phyloP scores from a whole-genome alignment of 192 early-diverging fungal genomes.

The Coemansia sp. region DNA sequence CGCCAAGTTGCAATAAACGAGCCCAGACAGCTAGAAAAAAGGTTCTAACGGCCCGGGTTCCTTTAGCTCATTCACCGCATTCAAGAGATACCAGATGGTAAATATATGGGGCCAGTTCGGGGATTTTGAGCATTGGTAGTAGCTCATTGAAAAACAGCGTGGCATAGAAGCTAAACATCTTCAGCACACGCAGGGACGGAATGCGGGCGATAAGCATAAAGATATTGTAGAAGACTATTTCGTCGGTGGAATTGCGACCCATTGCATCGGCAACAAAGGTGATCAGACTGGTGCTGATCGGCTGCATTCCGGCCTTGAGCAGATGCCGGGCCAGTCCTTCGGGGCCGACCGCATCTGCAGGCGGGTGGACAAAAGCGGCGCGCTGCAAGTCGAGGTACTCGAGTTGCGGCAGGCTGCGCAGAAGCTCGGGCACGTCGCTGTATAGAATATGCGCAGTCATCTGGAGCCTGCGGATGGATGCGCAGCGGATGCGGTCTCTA shows the following conservation, averaged over 20 bases:
- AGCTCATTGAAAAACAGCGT: constrained; percentile 24
- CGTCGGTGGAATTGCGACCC: constrained; percentile 18
- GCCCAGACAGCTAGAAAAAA: too few relatives aligned
- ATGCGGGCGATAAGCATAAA: constrained; percentile 29
- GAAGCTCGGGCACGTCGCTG: constrained; percentile 10
- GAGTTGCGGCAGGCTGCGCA: constrained; percentile 21
- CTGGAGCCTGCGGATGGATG: constrained; percentile 11
- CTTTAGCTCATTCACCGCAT: constrained; percentile 9
- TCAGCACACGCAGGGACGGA: constrained; percentile 27
- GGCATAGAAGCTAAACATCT: constrained; percentile 32
- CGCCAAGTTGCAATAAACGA: neutral
- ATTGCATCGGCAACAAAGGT: constrained; percentile 27
- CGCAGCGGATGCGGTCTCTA: constrained; percentile 7
- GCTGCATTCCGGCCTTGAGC: constrained; percentile 15
- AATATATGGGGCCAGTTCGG: constrained; percentile 14
- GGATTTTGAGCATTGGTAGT: constrained; percentile 29
- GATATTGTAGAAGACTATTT: constrained; percentile 33
- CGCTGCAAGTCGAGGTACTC: constrained; percentile 28
- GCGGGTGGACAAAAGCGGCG: constrained; percentile 12
- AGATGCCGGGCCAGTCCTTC: constrained; percentile 28
- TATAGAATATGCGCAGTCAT: constrained; percentile 17
- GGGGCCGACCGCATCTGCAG: constrained; percentile 14
- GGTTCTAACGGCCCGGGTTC: too few relatives aligned
- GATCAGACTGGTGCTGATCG: constrained; percentile 30
- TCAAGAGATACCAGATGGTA: constrained; percentile 28